phyloP scores from a whole-genome alignment of 1,284 basidiomycete genomes.

The Ganoderma leucocontextum region DNA sequence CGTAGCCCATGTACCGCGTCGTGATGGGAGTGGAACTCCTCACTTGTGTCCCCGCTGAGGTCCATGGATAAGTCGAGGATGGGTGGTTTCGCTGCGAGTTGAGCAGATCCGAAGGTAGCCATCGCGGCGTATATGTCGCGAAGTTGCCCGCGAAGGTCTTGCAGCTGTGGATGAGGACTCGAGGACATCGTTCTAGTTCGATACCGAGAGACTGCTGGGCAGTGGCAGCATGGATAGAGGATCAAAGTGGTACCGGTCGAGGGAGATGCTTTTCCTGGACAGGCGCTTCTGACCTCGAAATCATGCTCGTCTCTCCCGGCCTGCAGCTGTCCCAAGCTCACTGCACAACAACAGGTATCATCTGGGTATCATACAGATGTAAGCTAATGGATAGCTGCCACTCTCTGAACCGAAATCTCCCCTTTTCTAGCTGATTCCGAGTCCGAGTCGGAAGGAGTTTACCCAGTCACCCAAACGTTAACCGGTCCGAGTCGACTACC shows the following conservation, averaged over 20 bases:
- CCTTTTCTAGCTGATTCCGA: too few species aligned
- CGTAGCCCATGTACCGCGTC: constrained; percentile 61
- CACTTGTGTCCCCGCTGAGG: constrained; percentile 34
- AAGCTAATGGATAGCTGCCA: too few species aligned
- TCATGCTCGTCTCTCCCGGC: too few species aligned
- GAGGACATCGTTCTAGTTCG: background rate
- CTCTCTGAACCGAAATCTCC: too few species aligned
- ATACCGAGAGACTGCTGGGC: background rate
- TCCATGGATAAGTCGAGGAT: constrained; percentile 65
- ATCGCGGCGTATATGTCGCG: constrained; percentile 53
- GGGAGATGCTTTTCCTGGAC: background rate
- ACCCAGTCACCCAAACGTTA: too few species aligned
- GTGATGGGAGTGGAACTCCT: constrained; percentile 51
- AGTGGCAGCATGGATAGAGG: background rate
- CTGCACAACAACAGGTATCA: too few species aligned
- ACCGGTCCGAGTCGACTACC: too few species aligned
- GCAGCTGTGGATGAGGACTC: constrained; percentile 49
- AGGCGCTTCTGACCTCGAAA: too few species aligned
- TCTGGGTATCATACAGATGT: too few species aligned
- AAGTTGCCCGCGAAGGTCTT: constrained; percentile 45
- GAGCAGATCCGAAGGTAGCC: constrained; percentile 52
- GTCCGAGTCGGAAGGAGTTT: too few species aligned
- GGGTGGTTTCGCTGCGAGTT: constrained; percentile 50
- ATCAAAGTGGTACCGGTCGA: background rate
- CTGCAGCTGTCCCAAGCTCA: too few species aligned